Evolutionary conservation across 495 filamentous ascomycete species (phyloP), one percentile per base, ranked within the genome.

Genomic region (Aspergillus sclerotioniger): DNA sequence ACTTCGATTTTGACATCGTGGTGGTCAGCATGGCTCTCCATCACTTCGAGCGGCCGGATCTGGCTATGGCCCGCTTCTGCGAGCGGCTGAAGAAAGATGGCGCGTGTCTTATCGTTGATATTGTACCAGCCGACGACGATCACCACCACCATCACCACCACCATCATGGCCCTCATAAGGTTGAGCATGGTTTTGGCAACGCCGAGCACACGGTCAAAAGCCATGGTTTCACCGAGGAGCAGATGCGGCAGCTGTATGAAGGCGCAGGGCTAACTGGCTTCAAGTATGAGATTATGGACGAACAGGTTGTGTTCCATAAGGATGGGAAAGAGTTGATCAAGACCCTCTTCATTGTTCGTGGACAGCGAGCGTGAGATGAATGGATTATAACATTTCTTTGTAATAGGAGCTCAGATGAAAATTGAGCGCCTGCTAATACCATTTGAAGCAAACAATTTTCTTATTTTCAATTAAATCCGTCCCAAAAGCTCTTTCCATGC

Each of bases 1-100:
- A 80, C 65, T 76, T 65, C 57, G 65, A 81, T 50, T 88, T 91
- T 62, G 86, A 90, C 60, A 53, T 90, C 29, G 82, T 83, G 5
- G 78, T 79, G 15, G 79, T 90, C 29, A 84, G 88, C 20, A 77
- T 84, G 54, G 88, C 82, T 1, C 80, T 90, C 61, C 89, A 92
- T 67, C 89, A 92, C 63, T 89, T 92, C 58, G 80, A 85, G 50
- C 71, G 87, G 57, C 83, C 86, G 0, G 71, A 70, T 4, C 69
- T 80, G 41, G 82, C 84, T 9, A 69, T 86, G 44, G 71, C 75
- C 52, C 69, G 81, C 21, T 75, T 92, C 13, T 79, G 74, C 19
- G 72, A 81, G 64, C 77, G 87, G 9, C 65, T 92, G 43, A 82
- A 79, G 57, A 75, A 80, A 1, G 85, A 83, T 21, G 89, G 87